A percentile compares a stretch with the other conserved stretches of the same genome.
Conservation (phyloP, 352 stramenopile genomes). For the Pythium guiyangense region DNA sequence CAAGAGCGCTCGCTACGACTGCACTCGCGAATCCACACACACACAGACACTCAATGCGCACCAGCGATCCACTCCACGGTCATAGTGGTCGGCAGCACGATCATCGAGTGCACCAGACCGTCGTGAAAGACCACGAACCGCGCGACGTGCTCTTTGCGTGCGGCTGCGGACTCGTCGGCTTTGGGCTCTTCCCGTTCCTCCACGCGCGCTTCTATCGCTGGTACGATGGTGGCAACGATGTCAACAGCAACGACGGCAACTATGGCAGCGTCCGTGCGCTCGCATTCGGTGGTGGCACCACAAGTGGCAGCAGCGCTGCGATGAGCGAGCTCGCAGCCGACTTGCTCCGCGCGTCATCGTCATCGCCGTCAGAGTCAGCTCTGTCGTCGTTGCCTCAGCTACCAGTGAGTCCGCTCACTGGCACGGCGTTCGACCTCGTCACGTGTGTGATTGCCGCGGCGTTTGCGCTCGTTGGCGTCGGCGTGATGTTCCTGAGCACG, state of each 20-base stretch:
- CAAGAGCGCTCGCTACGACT: too few relatives aligned
- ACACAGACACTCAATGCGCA: too few relatives aligned
- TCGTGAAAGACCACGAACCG: constrained; percentile 6
- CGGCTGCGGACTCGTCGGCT: constrained; percentile 23
- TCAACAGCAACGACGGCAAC: not conserved
- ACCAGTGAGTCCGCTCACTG: not conserved
- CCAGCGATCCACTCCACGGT: too few relatives aligned
- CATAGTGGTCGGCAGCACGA: too few relatives aligned
- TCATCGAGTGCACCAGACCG: too few relatives aligned
- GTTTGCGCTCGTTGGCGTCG: constrained; percentile 17
- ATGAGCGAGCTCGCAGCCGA: not conserved
- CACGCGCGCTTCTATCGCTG: constrained; percentile 2
- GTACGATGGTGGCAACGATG: not conserved
- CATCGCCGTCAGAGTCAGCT: too few relatives aligned
- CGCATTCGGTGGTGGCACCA: too few relatives aligned
- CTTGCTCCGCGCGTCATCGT: not conserved
- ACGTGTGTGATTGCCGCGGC: too few relatives aligned
- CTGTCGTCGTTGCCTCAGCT: too few relatives aligned
- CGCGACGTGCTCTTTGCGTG: constrained; percentile 26
- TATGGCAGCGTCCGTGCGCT: too few relatives aligned
- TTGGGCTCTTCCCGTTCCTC: too few relatives aligned
- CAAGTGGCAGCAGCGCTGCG: not conserved
- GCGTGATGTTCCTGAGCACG: constrained; percentile 18
- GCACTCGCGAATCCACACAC: too few relatives aligned
- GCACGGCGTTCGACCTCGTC: constrained; percentile 17